Percentiles rank a stretch among this genome's conserved stretches.
Conservation (phyloP, 1,139 yeast species). For the Yamadazyma jaroonii region DNA sequence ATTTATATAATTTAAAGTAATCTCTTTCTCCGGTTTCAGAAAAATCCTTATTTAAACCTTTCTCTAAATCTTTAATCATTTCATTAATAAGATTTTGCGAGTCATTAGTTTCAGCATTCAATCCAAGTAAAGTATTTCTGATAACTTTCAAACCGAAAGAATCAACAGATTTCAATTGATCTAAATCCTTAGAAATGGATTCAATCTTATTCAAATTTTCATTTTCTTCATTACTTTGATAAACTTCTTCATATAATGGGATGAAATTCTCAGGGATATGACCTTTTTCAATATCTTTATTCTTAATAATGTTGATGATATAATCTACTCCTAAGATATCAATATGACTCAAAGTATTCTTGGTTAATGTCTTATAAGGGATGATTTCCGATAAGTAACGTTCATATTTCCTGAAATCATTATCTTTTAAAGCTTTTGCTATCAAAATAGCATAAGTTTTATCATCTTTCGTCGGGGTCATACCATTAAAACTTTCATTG, state of each 20-base stretch:
- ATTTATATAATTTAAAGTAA: constrained; percentile 62
- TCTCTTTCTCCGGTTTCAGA: constrained; percentile 43
- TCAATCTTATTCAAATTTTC: constrained; percentile 22
- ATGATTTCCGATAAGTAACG: constrained; percentile 21
- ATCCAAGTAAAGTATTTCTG: constrained; percentile 73
- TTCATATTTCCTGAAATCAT: constrained; percentile 9
- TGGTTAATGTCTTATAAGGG: constrained; percentile 7
- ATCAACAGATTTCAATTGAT: constrained; percentile 62
- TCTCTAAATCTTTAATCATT: constrained; percentile 36
- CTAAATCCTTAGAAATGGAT: constrained; percentile 50
- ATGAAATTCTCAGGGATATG: constrained; percentile 37
- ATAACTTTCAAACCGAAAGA: constrained; percentile 80
- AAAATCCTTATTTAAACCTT: constrained; percentile 25
- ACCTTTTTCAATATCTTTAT: constrained; percentile 20
- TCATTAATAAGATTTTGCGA: constrained; percentile 23
- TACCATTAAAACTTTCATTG: constrained; percentile 22
- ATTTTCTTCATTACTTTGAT: constrained; percentile 4
- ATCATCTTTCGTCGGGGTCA: constrained; percentile 30
- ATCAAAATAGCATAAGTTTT: constrained; percentile 46
- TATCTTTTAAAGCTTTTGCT: constrained; percentile 23
- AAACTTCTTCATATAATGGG: constrained; percentile 19
- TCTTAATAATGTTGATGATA: constrained; percentile 39
- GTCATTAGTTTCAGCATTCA: constrained; percentile 24
- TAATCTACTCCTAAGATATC: constrained; percentile 72
- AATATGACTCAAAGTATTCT: constrained; percentile 51